Conservation (phyloP, 2,329 filamentous ascomycete genomes). For the Didymella arachidicola region DNA sequence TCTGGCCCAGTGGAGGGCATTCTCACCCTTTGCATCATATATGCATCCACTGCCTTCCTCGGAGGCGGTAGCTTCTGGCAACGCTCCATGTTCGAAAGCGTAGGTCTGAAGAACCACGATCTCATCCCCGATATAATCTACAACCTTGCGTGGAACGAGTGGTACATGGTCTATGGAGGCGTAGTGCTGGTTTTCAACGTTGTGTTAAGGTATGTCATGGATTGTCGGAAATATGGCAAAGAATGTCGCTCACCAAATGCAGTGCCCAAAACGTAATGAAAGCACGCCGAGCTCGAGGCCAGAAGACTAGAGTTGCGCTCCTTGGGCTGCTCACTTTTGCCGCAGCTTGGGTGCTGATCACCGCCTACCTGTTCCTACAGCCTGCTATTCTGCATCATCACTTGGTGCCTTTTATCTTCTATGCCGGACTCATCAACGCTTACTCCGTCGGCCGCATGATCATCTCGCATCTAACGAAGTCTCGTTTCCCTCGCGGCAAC, state of each 20-base stretch:
- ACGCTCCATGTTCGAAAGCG: conserved; percentile 74
- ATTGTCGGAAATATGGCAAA: not conserved
- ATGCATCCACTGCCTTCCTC: conserved; percentile 80
- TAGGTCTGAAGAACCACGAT: conserved; percentile 70
- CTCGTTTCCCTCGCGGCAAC: conserved; percentile 89
- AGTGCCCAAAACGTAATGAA: conserved; percentile 84
- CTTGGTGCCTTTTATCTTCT: conserved; percentile 87
- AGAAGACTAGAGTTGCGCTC: conserved; percentile 76
- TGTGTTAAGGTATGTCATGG: conserved; percentile 63
- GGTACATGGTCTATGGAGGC: conserved; percentile 88
- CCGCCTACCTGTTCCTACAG: conserved; percentile 82
- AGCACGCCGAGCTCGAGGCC: conserved; percentile 76
- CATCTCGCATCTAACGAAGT: conserved; percentile 87
- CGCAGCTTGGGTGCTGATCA: conserved; percentile 77
- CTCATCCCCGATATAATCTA: conserved; percentile 77
- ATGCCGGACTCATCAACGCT: conserved; percentile 88
- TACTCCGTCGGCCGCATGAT: conserved; percentile 97
- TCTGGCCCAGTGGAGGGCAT: conserved; percentile 97
- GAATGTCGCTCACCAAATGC: conserved; percentile 24
- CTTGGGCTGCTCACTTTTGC: conserved; percentile 85
- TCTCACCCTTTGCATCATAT: conserved; percentile 81
- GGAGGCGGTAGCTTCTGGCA: conserved; percentile 96
- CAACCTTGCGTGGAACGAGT: conserved; percentile 84
- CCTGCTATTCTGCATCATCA: conserved; percentile 83
- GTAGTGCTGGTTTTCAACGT: conserved; percentile 87